Base-by-base conservation (phyloP, 2,329 filamentous ascomycete genomes). In the Talaromyces sp. region DNA sequence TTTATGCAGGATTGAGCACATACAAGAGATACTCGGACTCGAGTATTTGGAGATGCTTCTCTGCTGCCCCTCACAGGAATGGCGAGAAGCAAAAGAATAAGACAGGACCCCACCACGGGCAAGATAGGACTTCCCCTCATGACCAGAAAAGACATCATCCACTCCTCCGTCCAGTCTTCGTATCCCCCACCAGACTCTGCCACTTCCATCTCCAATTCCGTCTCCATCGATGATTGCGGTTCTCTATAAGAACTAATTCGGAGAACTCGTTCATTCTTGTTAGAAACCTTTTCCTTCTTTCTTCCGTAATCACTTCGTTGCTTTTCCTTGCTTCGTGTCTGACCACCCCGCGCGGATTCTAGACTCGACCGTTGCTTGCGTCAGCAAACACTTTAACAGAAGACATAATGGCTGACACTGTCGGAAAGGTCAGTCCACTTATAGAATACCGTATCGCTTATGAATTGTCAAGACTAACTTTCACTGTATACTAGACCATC, bases 401-500 rank as follows among this genome's bases (percentile, higher is more conserved):
- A 8, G 60, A 28, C 68, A 79, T 62, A 40, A 85, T 85, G 82
- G 77, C 81, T 63, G 77, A 79, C 72, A 86, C 84, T 63, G 82
- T 82, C 68, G 84, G 84, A 79, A 81, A 84, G 80, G 81, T 82
- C 71, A 69, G 70, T 64, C 37, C 33, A n/a, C 25, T 35, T 25
- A 25, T 37, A 14, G 8, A 37, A 54, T 21, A 54, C 16, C 31
- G 14, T 9, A 23, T 21, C 8, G 50, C 9, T 3, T 37, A 21
- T 33, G 48, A 11, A 6, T 14, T 54, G 5, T 54, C 42, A 46
- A 46, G 31, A 37, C 50, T 54, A 54, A 54, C 18, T 16, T 7
- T 54, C n/a, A 23, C 14, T 23, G 12, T 16, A 1, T 42, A 25
- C 23, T 50, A 97, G 92, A 92, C 91, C 72, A 96, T 96, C 76